Conservation (phyloP, 805 yeast species). For the Wickerhamomyces hampshirensis region DNA sequence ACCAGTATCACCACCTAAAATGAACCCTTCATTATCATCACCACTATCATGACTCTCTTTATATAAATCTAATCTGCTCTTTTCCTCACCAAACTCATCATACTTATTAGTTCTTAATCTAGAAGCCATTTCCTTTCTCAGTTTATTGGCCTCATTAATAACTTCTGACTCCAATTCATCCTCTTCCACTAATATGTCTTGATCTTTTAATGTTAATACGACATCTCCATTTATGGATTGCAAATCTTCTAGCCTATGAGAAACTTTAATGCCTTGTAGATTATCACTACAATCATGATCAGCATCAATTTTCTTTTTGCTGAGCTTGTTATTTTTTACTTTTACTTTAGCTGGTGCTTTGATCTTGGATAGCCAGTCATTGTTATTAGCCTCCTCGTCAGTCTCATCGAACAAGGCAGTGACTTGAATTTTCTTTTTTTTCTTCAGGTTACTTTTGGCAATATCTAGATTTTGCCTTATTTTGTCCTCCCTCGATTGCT, state of each 20-base stretch:
- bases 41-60: constrained; percentile 10
- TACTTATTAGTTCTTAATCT: constrained; percentile 10
- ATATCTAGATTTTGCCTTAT: constrained; percentile 11
- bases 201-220: constrained; percentile 22
- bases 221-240: constrained; percentile 8
- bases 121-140: constrained; percentile 12
- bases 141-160: constrained; percentile 12
- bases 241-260: constrained; percentile 15
- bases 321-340: not conserved
- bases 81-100: constrained; percentile 13
- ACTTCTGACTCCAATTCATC: constrained; percentile 22
- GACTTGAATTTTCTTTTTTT: constrained; percentile 9
- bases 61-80: constrained; percentile 12
- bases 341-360: not conserved
- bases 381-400: constrained; percentile 6
- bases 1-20: constrained; percentile 9
- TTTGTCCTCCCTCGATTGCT: constrained; percentile 6
- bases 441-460: constrained; percentile 12
- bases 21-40: constrained; percentile 11
- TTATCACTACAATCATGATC: not conserved
- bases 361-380: constrained; percentile 22
- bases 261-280: constrained; percentile 15
- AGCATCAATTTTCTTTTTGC: not conserved
- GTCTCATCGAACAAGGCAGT: constrained; percentile 15
- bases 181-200: constrained; percentile 16